These are phyloP conservation scores for Pleurotus djamor DNA, from an alignment of 768 basidiomycete species.

Conservation along the genomic window DNA sequence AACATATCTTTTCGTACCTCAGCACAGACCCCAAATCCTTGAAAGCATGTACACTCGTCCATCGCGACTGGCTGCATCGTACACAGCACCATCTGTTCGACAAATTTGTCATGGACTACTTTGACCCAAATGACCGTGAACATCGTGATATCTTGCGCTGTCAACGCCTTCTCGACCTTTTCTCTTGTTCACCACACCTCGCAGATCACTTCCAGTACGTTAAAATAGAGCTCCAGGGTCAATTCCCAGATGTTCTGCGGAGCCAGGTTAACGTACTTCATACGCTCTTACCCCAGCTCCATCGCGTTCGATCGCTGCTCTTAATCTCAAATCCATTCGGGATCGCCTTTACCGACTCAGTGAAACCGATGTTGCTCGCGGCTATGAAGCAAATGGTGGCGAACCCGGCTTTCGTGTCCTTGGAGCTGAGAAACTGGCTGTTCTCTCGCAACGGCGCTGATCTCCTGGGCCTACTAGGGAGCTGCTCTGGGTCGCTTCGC, in stretches of 20 bases:
- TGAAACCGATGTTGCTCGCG: neutral
- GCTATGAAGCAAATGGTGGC: neutral
- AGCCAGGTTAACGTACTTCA: neutral
- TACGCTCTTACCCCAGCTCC: neutral
- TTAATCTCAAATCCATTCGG: neutral
- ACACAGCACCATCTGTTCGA: neutral
- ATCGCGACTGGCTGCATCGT: neutral
- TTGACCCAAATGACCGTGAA: no score
- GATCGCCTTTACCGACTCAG: neutral
- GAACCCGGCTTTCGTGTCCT: neutral
- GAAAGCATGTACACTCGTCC: neutral
- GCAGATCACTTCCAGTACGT: neutral
- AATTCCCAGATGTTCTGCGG: neutral
- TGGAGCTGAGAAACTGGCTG: neutral
- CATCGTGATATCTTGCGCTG: neutral
- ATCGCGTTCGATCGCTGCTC: neutral
- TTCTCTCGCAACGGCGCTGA: neutral
- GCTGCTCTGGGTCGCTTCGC: neutral
- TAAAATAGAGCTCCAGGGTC: neutral
- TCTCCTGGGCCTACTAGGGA: neutral
- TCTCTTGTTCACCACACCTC: neutral
- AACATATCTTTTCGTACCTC: neutral
- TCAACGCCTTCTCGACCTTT: neutral
- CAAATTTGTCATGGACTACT: neutral
- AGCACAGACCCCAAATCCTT: neutral